Percentiles rank a stretch among this genome's conserved stretches.
Conservation (phyloP, 805 yeast genomes). For the Teunomyces panamensis region DNA sequence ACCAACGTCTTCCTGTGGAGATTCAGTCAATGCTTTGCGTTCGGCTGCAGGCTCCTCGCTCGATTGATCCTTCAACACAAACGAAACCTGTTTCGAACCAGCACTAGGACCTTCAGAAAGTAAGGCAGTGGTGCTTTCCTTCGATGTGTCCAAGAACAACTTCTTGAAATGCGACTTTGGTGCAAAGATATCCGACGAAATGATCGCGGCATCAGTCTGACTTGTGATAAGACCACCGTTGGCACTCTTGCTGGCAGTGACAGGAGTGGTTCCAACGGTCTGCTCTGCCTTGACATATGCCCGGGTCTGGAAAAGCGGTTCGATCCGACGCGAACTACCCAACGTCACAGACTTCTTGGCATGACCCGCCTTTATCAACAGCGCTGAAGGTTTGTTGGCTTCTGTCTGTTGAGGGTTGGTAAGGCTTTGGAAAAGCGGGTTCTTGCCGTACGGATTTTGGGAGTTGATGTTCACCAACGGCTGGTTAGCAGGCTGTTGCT, state of each 20-base stretch:
- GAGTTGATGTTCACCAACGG: slow-evolving; percentile 29
- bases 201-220: slow-evolving; percentile 62
- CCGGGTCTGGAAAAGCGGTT: slow-evolving; percentile 45
- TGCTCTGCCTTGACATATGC: neutral
- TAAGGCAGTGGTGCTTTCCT: slow-evolving; percentile 9
- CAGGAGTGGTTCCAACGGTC: neutral
- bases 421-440: slow-evolving; percentile 59
- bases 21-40: neutral
- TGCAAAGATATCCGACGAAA: slow-evolving; percentile 68
- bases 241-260: slow-evolving; percentile 2
- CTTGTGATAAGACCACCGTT: slow-evolving; percentile 25
- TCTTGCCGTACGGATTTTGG: slow-evolving; percentile 73
- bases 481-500: slow-evolving; percentile 20
- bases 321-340: slow-evolving; percentile 53
- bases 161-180: slow-evolving; percentile 56
- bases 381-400: slow-evolving; percentile 30
- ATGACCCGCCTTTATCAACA: slow-evolving; percentile 13
- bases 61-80: neutral
- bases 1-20: too few species aligned
- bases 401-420: slow-evolving; percentile 23
- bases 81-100: slow-evolving; percentile 1
- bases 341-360: slow-evolving; percentile 60
- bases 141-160: slow-evolving; percentile 50
- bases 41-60: neutral
- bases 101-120: slow-evolving; percentile 3